Evolutionary conservation across 1,139 yeast species (phyloP).

Genomic region (Lizanozyma gosingica): DNA sequence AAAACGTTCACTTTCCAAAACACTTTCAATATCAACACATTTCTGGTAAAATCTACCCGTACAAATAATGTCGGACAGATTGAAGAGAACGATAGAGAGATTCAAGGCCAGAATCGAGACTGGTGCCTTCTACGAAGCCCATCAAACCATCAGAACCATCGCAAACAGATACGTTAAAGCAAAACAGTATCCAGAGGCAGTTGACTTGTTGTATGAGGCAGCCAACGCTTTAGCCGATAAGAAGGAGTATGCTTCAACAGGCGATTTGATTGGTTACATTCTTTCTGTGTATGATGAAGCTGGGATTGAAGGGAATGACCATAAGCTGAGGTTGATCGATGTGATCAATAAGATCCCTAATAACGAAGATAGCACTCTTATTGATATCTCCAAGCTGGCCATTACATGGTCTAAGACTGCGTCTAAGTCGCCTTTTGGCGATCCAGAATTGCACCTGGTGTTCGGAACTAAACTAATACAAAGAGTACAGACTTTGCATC

Average conservation of each 20-base stretch:
- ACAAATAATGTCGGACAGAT: background rate
- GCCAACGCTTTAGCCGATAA: constrained; percentile 59
- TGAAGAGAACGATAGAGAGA: constrained; percentile 52
- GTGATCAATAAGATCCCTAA: constrained; percentile 13
- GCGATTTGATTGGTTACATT: constrained; percentile 68
- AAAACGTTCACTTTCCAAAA: too few relatives aligned
- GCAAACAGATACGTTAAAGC: constrained; percentile 74
- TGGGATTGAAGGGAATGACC: constrained; percentile 31
- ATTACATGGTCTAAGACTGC: constrained; percentile 54
- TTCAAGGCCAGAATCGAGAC: constrained; percentile 61
- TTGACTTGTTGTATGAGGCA: constrained; percentile 64
- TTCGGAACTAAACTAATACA: constrained; percentile 58
- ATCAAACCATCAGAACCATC: constrained; percentile 83
- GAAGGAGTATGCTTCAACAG: constrained; percentile 68
- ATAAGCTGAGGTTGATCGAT: constrained; percentile 28
- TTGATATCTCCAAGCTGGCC: constrained; percentile 46
- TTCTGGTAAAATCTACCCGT: too few relatives aligned
- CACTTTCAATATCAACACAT: too few relatives aligned
- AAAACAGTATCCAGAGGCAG: constrained; percentile 60
- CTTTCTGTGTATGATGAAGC: constrained; percentile 58
- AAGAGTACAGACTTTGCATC: constrained; percentile 34
- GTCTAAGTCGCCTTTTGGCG: constrained; percentile 54
- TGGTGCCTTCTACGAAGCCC: constrained; percentile 88
- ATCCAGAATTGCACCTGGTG: constrained; percentile 63
- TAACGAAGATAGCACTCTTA: constrained; percentile 23